Base-by-base conservation (phyloP, 1,139 yeast species). In the Debaryomyces nepalensis region DNA sequence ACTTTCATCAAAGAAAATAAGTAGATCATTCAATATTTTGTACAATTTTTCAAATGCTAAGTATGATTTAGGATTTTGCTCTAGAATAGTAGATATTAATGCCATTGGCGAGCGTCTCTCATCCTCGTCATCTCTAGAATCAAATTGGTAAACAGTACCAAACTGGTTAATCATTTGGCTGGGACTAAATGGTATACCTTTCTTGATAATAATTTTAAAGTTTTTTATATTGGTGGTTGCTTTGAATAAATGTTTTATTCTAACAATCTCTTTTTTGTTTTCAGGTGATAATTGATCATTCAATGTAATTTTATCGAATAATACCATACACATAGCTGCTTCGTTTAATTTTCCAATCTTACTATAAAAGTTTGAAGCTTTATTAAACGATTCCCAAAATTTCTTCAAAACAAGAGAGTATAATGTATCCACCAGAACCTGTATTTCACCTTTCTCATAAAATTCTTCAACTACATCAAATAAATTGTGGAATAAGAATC, bases 341-440 rank as follows among this genome's bases (percentile, higher is more conserved):
- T 70, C 65, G 33, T 59, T 60, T 42, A 82, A 59, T 27, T 68
- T 72, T 0, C 84, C 84, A 26, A 68, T 62, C 7, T 63, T 62
- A 7, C 70, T 75, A 43, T 79, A 75, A 15, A 84, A 73, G 48
- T 68, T 76, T 0, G 73, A 58, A 0, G 87, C 80, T 20, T 60
- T 61, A 44, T 76, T 72, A 51, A 77, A 76, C 33, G 73, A 72
- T 16, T 66, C 71, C 87, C 87, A 82, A 44, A 80, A 78, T 51
- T 75, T 70, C 30, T 69, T 61, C 15, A 54, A 32, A 1, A 66
- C 47, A 11, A 66, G 47, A 4, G 56, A 53, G 31, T 53, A 61
- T 9, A 59, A 52, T 2, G 41, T 43, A 3, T 61, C 23, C 5
- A 61, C 40, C 2, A 46, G 9, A 8, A 38, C 29, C 5, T 15